Conservation (phyloP, 805 yeast species). For the Candida succiphila region DNA sequence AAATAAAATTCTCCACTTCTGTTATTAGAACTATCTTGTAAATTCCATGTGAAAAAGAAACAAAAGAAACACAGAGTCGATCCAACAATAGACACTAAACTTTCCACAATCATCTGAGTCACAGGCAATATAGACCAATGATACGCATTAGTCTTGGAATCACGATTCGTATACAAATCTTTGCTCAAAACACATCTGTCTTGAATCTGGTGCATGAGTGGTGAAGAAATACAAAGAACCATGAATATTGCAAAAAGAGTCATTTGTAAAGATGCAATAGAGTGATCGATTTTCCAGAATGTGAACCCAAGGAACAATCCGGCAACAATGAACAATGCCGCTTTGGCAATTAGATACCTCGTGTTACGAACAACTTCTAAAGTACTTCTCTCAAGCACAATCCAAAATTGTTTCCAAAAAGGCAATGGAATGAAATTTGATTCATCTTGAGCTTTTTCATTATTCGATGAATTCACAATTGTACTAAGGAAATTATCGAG, state of each 20-base stretch:
- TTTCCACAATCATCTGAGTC: slow-evolving; percentile 41
- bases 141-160: slow-evolving; percentile 49
- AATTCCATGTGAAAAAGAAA: slow-evolving; percentile 37
- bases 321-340: slow-evolving; percentile 29
- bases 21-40: slow-evolving; percentile 17
- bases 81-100: slow-evolving; percentile 42
- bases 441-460: slow-evolving; percentile 4
- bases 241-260: slow-evolving; percentile 52
- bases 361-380: slow-evolving; percentile 51
- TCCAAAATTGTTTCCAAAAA: slow-evolving; percentile 30
- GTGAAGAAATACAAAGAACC: slow-evolving; percentile 43
- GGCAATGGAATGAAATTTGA: slow-evolving; percentile 14
- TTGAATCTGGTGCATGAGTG: slow-evolving; percentile 50
- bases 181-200: slow-evolving; percentile 41
- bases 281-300: slow-evolving; percentile 44
- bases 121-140: slow-evolving; percentile 50
- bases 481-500: slow-evolving; percentile 9
- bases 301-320: slow-evolving; percentile 67
- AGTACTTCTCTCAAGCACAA: slow-evolving; percentile 31
- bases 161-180: slow-evolving; percentile 53
- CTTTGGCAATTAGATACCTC: slow-evolving; percentile 50
- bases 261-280: slow-evolving; percentile 43
- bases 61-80: slow-evolving; percentile 35
- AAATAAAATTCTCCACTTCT: slow-evolving; percentile 28
- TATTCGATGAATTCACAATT: slow-evolving; percentile 7